Percentiles rank a stretch among this genome's conserved stretches.
Evolutionary conservation across 495 filamentous ascomycete genomes (phyloP).

Genomic region (Barbatosphaeria neglecta): DNA sequence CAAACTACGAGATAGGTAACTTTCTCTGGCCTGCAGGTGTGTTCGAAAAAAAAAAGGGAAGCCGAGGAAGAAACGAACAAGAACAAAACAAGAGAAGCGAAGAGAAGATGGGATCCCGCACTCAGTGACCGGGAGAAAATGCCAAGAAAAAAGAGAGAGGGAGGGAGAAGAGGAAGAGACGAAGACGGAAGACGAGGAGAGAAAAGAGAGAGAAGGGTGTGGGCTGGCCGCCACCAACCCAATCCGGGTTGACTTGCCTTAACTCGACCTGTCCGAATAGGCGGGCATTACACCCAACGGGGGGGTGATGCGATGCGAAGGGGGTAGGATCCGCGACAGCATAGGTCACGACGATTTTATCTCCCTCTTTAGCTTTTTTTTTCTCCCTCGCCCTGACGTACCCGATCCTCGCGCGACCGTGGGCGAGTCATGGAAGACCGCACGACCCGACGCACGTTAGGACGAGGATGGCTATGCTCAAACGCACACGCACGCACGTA

Average conservation of each 20-base stretch:
- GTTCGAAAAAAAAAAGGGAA: background rate
- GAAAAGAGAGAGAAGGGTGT: slow-evolving; percentile 1
- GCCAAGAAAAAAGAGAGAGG: background rate
- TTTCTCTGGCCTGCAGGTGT: background rate
- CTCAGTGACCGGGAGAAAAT: slow-evolving; percentile 1
- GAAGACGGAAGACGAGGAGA: slow-evolving; percentile 1
- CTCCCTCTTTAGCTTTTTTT: too few relatives aligned
- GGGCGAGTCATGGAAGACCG: too few relatives aligned
- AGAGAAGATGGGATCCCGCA: background rate
- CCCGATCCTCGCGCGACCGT: too few relatives aligned
- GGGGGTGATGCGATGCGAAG: too few relatives aligned
- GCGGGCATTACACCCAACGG: background rate
- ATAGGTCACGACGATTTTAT: too few relatives aligned
- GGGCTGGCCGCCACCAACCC: too few relatives aligned
- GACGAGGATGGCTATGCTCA: too few relatives aligned
- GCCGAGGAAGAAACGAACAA: slow-evolving; percentile 15
- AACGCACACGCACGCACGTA: too few relatives aligned
- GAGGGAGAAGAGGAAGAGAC: background rate
- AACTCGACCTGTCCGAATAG: slow-evolving; percentile 5
- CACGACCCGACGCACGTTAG: too few relatives aligned
- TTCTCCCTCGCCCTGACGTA: too few relatives aligned
- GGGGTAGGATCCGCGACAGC: too few relatives aligned
- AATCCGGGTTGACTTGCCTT: slow-evolving; percentile 1
- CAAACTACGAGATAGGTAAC: too few relatives aligned
- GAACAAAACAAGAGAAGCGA: slow-evolving; percentile 6